Percentiles rank a stretch among this genome's conserved stretches.
phyloP scores from a whole-genome alignment of 495 filamentous ascomycete genomes.

The Corynascus novoguineensis region DNA sequence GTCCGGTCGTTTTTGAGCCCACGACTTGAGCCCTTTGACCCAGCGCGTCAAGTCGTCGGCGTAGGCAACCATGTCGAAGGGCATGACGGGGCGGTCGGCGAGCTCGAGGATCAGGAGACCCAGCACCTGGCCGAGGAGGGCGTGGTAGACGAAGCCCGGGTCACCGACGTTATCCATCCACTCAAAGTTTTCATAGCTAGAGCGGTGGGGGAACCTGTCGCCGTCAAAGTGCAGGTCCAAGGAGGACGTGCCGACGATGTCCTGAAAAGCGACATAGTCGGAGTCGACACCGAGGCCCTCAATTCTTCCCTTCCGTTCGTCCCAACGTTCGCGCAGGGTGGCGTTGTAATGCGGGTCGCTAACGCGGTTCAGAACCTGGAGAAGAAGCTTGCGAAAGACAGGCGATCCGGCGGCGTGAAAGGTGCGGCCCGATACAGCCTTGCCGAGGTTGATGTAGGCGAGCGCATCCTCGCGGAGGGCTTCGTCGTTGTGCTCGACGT shows the following conservation, averaged over 20 bases:
- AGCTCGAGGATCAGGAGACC: slow-evolving; percentile 81
- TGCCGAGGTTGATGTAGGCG: slow-evolving; percentile 89
- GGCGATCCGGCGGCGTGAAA: slow-evolving; percentile 77
- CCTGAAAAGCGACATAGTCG: slow-evolving; percentile 88
- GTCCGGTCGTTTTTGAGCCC: slow-evolving; percentile 43
- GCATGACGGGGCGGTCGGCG: slow-evolving; percentile 70
- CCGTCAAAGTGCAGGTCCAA: slow-evolving; percentile 81
- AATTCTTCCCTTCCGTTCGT: slow-evolving; percentile 56
- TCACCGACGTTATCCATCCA: slow-evolving; percentile 78
- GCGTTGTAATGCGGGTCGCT: slow-evolving; percentile 65
- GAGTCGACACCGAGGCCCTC: slow-evolving; percentile 71
- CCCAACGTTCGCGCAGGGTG: slow-evolving; percentile 72
- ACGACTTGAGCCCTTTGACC: slow-evolving; percentile 59
- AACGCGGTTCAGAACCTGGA: slow-evolving; percentile 66
- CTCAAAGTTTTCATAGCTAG: slow-evolving; percentile 82
- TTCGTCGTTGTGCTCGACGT: slow-evolving; percentile 84
- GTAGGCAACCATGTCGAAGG: slow-evolving; percentile 68
- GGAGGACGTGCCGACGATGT: slow-evolving; percentile 85
- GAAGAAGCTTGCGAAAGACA: slow-evolving; percentile 63
- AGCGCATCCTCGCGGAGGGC: slow-evolving; percentile 66
- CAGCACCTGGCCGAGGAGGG: slow-evolving; percentile 70
- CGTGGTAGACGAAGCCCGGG: slow-evolving; percentile 78
- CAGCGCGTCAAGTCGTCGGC: slow-evolving; percentile 56
- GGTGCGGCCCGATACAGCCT: slow-evolving; percentile 66
- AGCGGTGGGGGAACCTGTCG: slow-evolving; percentile 63